Percentiles rank a stretch among this genome's conserved stretches.
Evolutionary conservation across 2,329 filamentous ascomycete species (phyloP).

Genomic region (Fusarium luffae): DNA sequence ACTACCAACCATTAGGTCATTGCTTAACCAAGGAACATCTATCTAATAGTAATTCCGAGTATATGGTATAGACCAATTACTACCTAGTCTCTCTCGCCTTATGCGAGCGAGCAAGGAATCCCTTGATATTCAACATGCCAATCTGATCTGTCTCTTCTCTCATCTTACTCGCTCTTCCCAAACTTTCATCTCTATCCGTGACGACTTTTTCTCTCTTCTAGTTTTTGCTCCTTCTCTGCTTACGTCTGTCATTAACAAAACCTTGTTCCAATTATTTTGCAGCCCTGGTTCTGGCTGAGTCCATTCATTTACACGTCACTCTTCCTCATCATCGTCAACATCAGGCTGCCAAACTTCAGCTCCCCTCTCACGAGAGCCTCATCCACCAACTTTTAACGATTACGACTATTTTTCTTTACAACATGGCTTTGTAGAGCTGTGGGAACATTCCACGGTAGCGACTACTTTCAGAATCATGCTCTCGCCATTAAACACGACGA

Average conservation of each 20-base stretch:
- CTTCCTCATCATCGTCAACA: slow-evolving; percentile 4
- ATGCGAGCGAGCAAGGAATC: slow-evolving; percentile 35
- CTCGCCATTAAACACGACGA: slow-evolving; percentile 18
- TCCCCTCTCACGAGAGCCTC: slow-evolving; percentile 1
- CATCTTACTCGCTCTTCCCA: background rate
- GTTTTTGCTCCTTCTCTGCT: slow-evolving; percentile 29
- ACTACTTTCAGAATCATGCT: slow-evolving; percentile 30
- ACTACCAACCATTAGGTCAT: slow-evolving; percentile 14
- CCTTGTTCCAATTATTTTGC: slow-evolving; percentile 18
- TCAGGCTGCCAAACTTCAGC: slow-evolving; percentile 6
- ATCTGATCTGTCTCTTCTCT: slow-evolving; percentile 29
- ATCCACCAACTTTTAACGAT: background rate
- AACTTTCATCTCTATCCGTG: background rate
- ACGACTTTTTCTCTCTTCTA: slow-evolving; percentile 13
- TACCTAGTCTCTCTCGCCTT: slow-evolving; percentile 14
- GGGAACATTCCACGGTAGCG: slow-evolving; percentile 10
- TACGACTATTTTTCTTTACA: background rate
- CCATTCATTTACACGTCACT: slow-evolving; percentile 28
- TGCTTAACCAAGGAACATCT: background rate
- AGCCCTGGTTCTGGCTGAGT: slow-evolving; percentile 39
- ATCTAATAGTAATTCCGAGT: background rate
- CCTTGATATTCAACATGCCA: slow-evolving; percentile 30
- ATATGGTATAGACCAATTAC: background rate
- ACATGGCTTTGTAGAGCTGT: slow-evolving; percentile 29
- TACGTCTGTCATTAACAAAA: slow-evolving; percentile 21